Base-by-base conservation (phyloP, 1,284 basidiomycete genomes). In the Leccinum griseonigrum region DNA sequence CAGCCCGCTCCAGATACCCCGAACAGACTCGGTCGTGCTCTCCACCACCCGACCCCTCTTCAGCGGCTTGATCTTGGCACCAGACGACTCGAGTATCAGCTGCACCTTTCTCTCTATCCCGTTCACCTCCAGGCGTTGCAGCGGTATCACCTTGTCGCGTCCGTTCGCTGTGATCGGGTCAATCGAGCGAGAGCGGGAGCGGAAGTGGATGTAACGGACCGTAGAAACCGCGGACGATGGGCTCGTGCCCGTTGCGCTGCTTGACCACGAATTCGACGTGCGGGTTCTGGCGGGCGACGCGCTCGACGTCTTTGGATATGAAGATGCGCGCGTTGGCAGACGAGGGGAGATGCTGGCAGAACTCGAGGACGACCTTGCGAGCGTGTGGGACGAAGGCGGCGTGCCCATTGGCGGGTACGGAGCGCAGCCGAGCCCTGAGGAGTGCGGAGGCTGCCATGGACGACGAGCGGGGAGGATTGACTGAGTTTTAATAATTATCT, bases 1-100 rank as follows among this genome's bases (percentile, higher is more conserved):
- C 64, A 93, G 73, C 51, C 91, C 91, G 72, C 88, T 91, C 92
- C 91, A 94, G 66, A 94, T 91, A 59, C 92, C 92, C 74, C 92
- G 86, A 28, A 90, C 82, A 32, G 91, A 83, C 76, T 92, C 90
- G 57, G 88, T 87, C 50, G 83, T 85, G 71, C 89, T 92, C 79
- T 91, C 87, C 38, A 94, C 87, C 22, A 83, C 81, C 63, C 85
- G 81, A 28, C 88, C 80, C 69, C 83, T 75, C 67, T 85, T 93
- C 68, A 94, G 78, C 18, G 87, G 82, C 68, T 86, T 87, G 63
- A 95, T 93, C 76, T 92, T 92, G 54, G 87, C 85, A 43, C 92
- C 92, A 3, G 91, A 93, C 40, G 92, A 85, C 74, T 93, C 92
- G 56, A 95, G 84, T 43, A 94, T 79, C n/a, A 95, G 83, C 66